Base-by-base conservation (phyloP, 179 eudicot genomes). In the Vitellaria paradoxa region DNA sequence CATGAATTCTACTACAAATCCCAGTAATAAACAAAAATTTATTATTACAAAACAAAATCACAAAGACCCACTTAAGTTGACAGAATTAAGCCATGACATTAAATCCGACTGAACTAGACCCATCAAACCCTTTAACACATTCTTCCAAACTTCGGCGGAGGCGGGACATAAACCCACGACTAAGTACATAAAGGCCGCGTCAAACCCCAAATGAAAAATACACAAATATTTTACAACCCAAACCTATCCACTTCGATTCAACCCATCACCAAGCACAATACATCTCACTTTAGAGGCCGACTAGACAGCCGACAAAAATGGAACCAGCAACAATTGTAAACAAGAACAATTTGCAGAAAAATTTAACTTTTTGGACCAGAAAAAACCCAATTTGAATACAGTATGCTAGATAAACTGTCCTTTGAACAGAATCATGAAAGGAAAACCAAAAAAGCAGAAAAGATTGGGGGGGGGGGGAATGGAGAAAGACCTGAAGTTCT, bases 401-500 rank as follows among this genome's bases (percentile, higher is more conserved):
- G 47, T 17, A 63, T 26, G 42, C 30, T 37, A 50, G 61, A 65
- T n/a, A 11, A 65, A 13, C 4, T 3, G 24, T 47, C 49, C 72
- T 49, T n/a, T 46, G 4, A 65, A 65, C 50, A 65, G 49, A 65
- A 65, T 18, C 23, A 49, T 17, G 9, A 57, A 14, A 70, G 23
- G 26, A 72, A 55, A 72, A 57, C 24, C 5, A 57, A 53, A 24
- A 24, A 18, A 49, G 9, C 57, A 7, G 75, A 66, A 76, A 70
- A 21, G 68, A 26, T 30, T 46, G 12, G 46, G 37, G 37, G 37
- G 2, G 37, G 55, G 24, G 73, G 76, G 68, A 69, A 69, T 14
- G 76, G 66, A 70, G 57, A 65, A 47, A 71, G 68, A 89, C 93
- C 91, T 89, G 87, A 76, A 89, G 88, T 81, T 89, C 93, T 75